Evolutionary conservation across 2,329 filamentous ascomycete species (phyloP).

Genomic region (Fusarium austroafricanum): DNA sequence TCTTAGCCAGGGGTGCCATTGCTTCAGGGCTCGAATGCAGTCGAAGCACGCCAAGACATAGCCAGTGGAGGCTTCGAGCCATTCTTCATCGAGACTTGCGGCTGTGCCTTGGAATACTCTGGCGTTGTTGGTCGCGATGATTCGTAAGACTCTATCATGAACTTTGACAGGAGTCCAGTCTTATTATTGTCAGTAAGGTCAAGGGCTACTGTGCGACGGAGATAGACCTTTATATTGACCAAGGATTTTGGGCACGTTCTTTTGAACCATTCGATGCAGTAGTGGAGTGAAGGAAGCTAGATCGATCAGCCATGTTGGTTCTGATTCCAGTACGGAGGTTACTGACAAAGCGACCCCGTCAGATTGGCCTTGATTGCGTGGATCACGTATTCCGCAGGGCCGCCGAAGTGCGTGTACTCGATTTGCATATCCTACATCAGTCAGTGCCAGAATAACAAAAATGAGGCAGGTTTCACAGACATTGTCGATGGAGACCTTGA

Average conservation of each 20-base stretch:
- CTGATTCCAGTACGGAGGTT: fast-evolving
- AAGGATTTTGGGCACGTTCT: slow-evolving; percentile 2
- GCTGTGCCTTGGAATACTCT: slow-evolving; percentile 19
- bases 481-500: slow-evolving; percentile 23
- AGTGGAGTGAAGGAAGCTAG: slow-evolving; percentile 3
- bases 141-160: slow-evolving; percentile 7
- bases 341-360: slow-evolving; percentile 9
- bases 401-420: slow-evolving; percentile 22
- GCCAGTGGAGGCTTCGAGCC: slow-evolving; percentile 5
- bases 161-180: slow-evolving; percentile 20
- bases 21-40: slow-evolving; percentile 23
- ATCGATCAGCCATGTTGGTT: background rate
- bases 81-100: slow-evolving; percentile 19
- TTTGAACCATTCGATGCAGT: slow-evolving; percentile 4
- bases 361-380: slow-evolving; percentile 22
- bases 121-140: slow-evolving; percentile 21
- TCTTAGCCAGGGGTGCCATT: slow-evolving; percentile 19
- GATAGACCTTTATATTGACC: background rate
- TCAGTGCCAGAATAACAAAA: background rate
- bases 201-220: fast-evolving
- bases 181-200: background rate
- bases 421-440: slow-evolving; percentile 15
- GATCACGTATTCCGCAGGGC: slow-evolving; percentile 17
- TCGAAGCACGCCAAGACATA: slow-evolving; percentile 20
- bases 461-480: background rate